Base-by-base conservation (phyloP, 2,329 filamentous ascomycete genomes). In the Diaporthe citrichinensis region DNA sequence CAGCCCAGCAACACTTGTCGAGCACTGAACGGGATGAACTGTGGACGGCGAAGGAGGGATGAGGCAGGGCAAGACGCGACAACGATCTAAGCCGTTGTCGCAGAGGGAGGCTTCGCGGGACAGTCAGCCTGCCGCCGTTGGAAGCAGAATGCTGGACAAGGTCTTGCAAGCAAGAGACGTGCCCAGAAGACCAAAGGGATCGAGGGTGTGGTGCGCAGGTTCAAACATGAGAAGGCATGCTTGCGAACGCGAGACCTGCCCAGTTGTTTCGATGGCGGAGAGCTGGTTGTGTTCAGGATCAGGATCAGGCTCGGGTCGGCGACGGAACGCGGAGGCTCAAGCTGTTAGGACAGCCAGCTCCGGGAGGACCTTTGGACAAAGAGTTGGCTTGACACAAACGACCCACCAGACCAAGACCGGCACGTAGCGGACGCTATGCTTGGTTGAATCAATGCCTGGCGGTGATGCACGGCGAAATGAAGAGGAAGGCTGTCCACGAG, bases 1-100 rank as follows among this genome's bases (percentile, higher is more conserved):
- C 62, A 71, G 73, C 44, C 75, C 62, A 75, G 74, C 73, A 73
- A 77, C 76, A 77, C 76, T 77, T 77, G 76, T 77, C 71, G 58
- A 65, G 73, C 73, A 77, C 69, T 77, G 73, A 65, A 67, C 20
- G 34, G 46, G 44, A 65, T 65, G 17, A 31, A 39, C 46, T 53
- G 46, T 31, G 46, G 46, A 34, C 28, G 34, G 15, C 25, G 46
- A 25, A 55, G 31, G 46, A 51, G 31, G 71, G 44, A 44, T 28
- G 23, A 39, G 53, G 49, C 71, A n/a, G 51, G 67, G 44, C 41
- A 65, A 73, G 44, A 51, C 49, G 62, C 73, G 51, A 77, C 76
- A 75, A 77, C 76, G 75, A 71, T 59, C 46, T 15, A 59, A 39
- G 72, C 41, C 73, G 76, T 77, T 77, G 76, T 49, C 46, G 71